Percentiles rank a stretch among this genome's conserved stretches.
Conservation (phyloP, 2,329 filamentous ascomycete species). For the Gyromitra esculenta region DNA sequence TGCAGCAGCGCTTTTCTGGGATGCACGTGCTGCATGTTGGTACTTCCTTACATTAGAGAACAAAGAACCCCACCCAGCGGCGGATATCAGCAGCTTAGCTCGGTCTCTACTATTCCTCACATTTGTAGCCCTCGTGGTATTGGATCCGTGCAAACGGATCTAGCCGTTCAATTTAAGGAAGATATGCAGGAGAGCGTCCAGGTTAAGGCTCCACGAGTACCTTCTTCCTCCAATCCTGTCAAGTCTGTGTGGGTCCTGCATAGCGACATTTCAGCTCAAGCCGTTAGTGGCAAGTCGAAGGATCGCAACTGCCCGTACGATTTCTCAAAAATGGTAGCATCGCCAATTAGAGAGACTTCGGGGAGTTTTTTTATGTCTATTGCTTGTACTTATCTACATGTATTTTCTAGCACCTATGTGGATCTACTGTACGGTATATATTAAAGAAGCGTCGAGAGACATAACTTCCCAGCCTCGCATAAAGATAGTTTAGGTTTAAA, state of each 20-base stretch:
- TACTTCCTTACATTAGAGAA: conserved; percentile 44
- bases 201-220: conserved; percentile 25
- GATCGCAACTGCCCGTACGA: conserved; percentile 32
- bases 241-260: conserved; percentile 22
- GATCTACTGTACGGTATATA: not conserved
- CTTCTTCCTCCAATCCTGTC: conserved; percentile 29
- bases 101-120: conserved; percentile 44
- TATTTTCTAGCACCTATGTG: not conserved
- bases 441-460: not conserved
- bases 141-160: conserved; percentile 50
- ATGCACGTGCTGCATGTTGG: conserved; percentile 49
- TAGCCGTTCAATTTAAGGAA: conserved; percentile 40
- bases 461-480: not conserved
- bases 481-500: not conserved
- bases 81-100: conserved; percentile 46
- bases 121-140: conserved; percentile 43
- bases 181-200: conserved; percentile 33
- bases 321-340: conserved; percentile 5
- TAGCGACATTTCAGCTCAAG: conserved; percentile 31
- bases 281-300: conserved; percentile 35
- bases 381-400: conserved; percentile 3
- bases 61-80: conserved; percentile 49
- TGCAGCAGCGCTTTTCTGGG: conserved; percentile 17
- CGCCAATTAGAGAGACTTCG: conserved; percentile 19
- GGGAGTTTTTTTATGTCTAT: conserved; percentile 6